phyloP scores from a whole-genome alignment of 2,329 filamentous ascomycete genomes.

The Sclerotinia nivalis region DNA sequence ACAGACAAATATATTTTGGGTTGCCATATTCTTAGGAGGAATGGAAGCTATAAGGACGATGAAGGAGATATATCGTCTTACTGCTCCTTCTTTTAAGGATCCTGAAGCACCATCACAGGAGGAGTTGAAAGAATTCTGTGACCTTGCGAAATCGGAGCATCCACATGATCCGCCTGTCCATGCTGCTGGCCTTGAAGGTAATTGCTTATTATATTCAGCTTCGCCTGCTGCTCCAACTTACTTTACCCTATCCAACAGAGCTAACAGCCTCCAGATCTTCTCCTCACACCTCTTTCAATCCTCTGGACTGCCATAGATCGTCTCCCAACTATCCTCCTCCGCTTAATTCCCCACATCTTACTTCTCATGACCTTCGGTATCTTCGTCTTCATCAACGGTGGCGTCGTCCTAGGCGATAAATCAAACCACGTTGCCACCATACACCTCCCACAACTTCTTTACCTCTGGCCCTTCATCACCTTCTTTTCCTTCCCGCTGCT shows the following conservation, averaged over 20 bases:
- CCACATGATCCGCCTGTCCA: background rate
- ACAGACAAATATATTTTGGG: slow-evolving; percentile 98
- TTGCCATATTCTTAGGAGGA: slow-evolving; percentile 73
- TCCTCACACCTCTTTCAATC: slow-evolving; percentile 59
- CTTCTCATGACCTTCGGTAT: slow-evolving; percentile 66
- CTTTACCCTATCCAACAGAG: background rate
- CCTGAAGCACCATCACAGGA: background rate
- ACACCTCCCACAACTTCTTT: slow-evolving; percentile 89
- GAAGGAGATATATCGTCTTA: slow-evolving; percentile 38
- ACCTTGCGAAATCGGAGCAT: background rate
- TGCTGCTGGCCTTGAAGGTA: slow-evolving; percentile 53
- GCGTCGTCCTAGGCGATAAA: slow-evolving; percentile 94
- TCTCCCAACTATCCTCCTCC: slow-evolving; percentile 50
- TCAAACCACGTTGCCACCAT: slow-evolving; percentile 88
- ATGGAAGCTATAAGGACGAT: slow-evolving; percentile 55
- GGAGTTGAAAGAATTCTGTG: slow-evolving; percentile 46
- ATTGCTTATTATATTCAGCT: slow-evolving; percentile 25
- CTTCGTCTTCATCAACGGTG: slow-evolving; percentile 85
- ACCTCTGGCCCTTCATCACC: slow-evolving; percentile 85
- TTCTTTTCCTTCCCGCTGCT: slow-evolving; percentile 89
- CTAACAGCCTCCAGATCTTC: slow-evolving; percentile 49
- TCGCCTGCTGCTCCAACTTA: background rate
- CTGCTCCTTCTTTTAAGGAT: background rate
- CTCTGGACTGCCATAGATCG: slow-evolving; percentile 58
- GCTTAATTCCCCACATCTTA: slow-evolving; percentile 53